These are phyloP conservation scores for Arthrobotrys pseudoclavata DNA, from an alignment of 2,329 filamentous ascomycete genomes.

Conservation along the genomic window DNA sequence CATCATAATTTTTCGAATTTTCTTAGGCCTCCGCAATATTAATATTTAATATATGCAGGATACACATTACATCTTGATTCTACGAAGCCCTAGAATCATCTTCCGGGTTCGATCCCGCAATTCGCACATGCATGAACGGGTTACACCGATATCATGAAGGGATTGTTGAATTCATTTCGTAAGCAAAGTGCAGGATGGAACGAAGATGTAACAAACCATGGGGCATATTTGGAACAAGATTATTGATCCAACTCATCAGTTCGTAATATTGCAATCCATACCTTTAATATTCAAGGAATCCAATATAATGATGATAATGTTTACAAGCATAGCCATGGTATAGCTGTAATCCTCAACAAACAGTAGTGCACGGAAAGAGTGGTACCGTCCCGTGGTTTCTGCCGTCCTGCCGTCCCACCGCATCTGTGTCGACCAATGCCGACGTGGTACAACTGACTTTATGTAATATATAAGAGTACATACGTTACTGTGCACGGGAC, in stretches of 20 bases:
- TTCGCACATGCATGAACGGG: constrained; percentile 10
- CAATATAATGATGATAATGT: constrained; percentile 15
- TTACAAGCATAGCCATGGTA: constrained; percentile 23
- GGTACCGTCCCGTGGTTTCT: constrained; percentile 19
- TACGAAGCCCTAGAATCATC: constrained; percentile 37
- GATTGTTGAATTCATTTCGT: constrained; percentile 10
- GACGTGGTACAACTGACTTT: constrained; percentile 24
- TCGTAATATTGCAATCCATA: constrained; percentile 12
- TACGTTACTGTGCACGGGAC: constrained; percentile 13
- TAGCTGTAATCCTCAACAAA: constrained; percentile 1
- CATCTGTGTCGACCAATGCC: constrained; percentile 12
- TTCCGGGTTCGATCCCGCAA: constrained; percentile 13
- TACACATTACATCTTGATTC: constrained; percentile 9
- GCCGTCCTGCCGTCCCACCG: constrained; percentile 25
- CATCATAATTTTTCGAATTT: background rate
- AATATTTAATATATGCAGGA: background rate
- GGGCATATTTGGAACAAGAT: constrained; percentile 32
- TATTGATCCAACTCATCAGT: background rate
- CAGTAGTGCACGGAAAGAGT: background rate
- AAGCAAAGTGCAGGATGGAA: constrained; percentile 13
- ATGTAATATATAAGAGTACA: constrained; percentile 19
- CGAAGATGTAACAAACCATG: constrained; percentile 7
- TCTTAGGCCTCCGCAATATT: background rate
- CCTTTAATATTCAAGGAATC: constrained; percentile 12
- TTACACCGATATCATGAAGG: constrained; percentile 42